These are phyloP conservation scores for Beauveria brongniartii DNA, from an alignment of 2,329 filamentous ascomycete species.

Conservation along the genomic window DNA sequence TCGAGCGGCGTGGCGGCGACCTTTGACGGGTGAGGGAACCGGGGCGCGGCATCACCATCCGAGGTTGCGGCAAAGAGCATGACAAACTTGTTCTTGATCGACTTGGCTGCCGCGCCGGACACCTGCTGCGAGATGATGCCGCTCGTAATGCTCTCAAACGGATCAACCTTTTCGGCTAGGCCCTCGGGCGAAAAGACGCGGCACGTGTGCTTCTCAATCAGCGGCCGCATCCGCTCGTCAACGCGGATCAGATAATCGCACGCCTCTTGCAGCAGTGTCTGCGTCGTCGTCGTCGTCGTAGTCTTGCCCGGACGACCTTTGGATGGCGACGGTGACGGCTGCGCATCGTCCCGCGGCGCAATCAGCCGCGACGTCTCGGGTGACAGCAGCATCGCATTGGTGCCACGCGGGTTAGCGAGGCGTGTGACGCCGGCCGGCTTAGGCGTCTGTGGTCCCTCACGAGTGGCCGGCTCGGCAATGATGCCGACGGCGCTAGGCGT, in stretches of 20 bases:
- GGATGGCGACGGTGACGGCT: conserved; percentile 36
- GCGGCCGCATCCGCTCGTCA: conserved; percentile 61
- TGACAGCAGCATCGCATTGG: conserved; percentile 65
- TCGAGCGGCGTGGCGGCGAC: conserved; percentile 58
- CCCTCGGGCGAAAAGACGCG: conserved; percentile 73
- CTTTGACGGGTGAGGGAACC: conserved; percentile 69
- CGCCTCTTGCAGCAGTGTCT: conserved; percentile 66
- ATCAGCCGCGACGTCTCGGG: conserved; percentile 60
- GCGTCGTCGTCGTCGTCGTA: conserved; percentile 47
- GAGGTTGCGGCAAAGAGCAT: conserved; percentile 49
- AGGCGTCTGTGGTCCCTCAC: conserved; percentile 27
- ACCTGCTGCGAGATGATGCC: conserved; percentile 97
- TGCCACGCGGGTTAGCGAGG: conserved; percentile 54
- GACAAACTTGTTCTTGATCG: conserved; percentile 82
- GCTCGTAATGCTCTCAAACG: conserved; percentile 73
- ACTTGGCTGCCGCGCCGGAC: conserved; percentile 80
- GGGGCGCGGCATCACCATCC: not conserved
- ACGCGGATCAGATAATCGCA: conserved; percentile 64
- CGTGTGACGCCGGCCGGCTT: conserved; percentile 38
- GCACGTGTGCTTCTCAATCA: conserved; percentile 71
- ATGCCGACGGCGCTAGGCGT: conserved; percentile 37
- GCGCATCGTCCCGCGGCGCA: conserved; percentile 35
- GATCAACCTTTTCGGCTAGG: conserved; percentile 77
- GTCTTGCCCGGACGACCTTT: conserved; percentile 23
- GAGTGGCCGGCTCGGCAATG: conserved; percentile 24